Percentiles rank a stretch among this genome's conserved stretches.
Evolutionary conservation across 805 yeast genomes (phyloP).

Genomic region (Barnettozyma californica): DNA sequence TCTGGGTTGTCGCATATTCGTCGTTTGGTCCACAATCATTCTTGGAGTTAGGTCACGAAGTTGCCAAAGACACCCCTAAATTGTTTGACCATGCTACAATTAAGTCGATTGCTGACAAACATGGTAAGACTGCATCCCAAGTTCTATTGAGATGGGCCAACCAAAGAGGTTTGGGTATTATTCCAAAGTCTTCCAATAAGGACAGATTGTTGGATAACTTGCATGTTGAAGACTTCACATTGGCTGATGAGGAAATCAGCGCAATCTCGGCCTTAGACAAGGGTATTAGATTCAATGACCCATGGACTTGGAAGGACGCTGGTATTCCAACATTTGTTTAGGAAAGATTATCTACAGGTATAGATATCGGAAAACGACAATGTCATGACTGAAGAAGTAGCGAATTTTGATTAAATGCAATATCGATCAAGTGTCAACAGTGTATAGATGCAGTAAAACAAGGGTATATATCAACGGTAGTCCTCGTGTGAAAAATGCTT

Average conservation of each 20-base stretch:
- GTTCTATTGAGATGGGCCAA: slow-evolving; percentile 81
- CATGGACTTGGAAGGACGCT: slow-evolving; percentile 33
- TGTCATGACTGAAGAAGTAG: background rate
- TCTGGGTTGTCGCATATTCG: slow-evolving; percentile 74
- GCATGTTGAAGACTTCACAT: slow-evolving; percentile 48
- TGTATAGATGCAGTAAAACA: background rate
- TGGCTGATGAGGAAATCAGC: slow-evolving; percentile 47
- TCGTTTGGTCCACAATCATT: slow-evolving; percentile 84
- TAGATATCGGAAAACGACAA: no score
- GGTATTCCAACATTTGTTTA: slow-evolving; percentile 25
- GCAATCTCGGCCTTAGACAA: slow-evolving; percentile 57
- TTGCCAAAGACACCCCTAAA: slow-evolving; percentile 46
- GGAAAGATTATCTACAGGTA: background rate
- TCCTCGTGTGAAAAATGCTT: slow-evolving; percentile 23
- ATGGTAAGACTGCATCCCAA: slow-evolving; percentile 56
- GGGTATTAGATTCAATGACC: slow-evolving; percentile 79
- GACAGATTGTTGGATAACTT: slow-evolving; percentile 60
- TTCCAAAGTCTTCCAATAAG: slow-evolving; percentile 74
- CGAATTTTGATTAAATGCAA: background rate
- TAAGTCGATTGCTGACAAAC: slow-evolving; percentile 48
- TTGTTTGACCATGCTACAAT: slow-evolving; percentile 55
- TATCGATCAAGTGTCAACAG: background rate
- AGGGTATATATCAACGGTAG: slow-evolving; percentile 10
- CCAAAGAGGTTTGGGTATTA: slow-evolving; percentile 68
- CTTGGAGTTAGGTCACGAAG: slow-evolving; percentile 52